Evolutionary conservation across 2,329 filamentous ascomycete genomes (phyloP).

Genomic region (Hypoxylon sp.): DNA sequence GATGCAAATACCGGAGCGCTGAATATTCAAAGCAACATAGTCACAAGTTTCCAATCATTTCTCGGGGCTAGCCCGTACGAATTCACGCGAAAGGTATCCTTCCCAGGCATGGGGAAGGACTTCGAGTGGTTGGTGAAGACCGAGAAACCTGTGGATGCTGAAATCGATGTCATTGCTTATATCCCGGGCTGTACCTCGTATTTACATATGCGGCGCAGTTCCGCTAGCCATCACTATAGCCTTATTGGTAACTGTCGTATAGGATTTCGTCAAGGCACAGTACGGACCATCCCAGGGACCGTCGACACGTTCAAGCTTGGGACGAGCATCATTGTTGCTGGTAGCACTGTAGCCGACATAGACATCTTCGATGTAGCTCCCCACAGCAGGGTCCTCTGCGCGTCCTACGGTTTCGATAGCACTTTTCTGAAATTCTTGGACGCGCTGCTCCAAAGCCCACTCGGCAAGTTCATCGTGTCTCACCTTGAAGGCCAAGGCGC

Average conservation of each 20-base stretch:
- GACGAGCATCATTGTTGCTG: neutral
- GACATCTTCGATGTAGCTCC: neutral
- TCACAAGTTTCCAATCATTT: neutral
- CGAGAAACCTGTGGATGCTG: neutral
- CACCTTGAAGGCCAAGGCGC: neutral
- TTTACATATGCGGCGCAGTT: conserved; percentile 1
- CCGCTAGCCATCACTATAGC: neutral
- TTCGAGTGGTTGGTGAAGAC: conserved; percentile 9
- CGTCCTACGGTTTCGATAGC: conserved; percentile 1
- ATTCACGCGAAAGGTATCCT: neutral
- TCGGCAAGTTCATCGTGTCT: neutral
- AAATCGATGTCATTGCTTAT: conserved; percentile 5
- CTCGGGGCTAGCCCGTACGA: neutral
- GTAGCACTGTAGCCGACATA: neutral
- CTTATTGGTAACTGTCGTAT: conserved; percentile 8
- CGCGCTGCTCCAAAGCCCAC: neutral
- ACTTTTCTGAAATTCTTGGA: neutral
- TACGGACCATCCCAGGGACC: neutral
- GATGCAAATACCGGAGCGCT: neutral
- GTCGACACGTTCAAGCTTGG: neutral
- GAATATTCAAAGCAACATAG: conserved; percentile 1
- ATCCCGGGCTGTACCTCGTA: conserved; percentile 5
- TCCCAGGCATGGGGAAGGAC: neutral
- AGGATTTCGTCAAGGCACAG: neutral
- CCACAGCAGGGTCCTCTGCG: neutral